Base-by-base conservation (phyloP, 352 stramenopile genomes). In the Phytophthora lateralis region DNA sequence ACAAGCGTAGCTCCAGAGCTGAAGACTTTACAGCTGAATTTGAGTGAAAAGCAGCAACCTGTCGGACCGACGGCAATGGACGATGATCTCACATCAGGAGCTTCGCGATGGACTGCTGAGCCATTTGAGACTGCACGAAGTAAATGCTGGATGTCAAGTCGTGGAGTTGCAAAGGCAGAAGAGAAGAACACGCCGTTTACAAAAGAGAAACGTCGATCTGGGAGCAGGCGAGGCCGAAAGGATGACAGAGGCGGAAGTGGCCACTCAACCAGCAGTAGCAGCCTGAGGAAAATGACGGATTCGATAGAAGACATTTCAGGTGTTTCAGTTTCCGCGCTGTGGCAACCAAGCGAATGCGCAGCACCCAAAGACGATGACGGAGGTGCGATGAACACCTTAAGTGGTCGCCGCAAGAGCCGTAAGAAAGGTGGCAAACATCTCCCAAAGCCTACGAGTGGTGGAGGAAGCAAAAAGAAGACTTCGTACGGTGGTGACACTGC, bases 161-260 rank as follows among this genome's bases (percentile, higher is more conserved):
- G 73, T n/a, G 57, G 70, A n/a, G 45, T 75, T 45, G 53, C 72
- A 4, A 86, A 82, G 15, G 56, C 72, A 14, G 77, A 86, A 41
- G 77, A 86, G 18, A 86, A 84, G 51, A 66, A 66, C 15, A 26
- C 59, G 5, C 15, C 56, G n/a, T 6, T 56, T 1, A 15, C 43
- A 35, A 79, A 73, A 53, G 74, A 86, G 4, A 84, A 82, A 58
- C 65, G 75, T 17, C 65, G 72, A 27, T 81, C 66, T 35, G 73
- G 75, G 0, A 74, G 67, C 20, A 74, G 73, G 10, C 70, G 75
- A 26, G 55, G 68, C 14, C 66, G 63, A 43, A 77, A 78, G 27
- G 70, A 83, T 11, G 70, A 80, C 32, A 71, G 59, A 21, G 49
- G 50, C 27, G 57, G 47, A 29, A 71, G 26, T 55, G 55, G 61